A percentile compares a stretch with the other conserved stretches of the same genome.
Evolutionary conservation across 2,329 filamentous ascomycete species (phyloP).

Genomic region (Blastomyces percursus): DNA sequence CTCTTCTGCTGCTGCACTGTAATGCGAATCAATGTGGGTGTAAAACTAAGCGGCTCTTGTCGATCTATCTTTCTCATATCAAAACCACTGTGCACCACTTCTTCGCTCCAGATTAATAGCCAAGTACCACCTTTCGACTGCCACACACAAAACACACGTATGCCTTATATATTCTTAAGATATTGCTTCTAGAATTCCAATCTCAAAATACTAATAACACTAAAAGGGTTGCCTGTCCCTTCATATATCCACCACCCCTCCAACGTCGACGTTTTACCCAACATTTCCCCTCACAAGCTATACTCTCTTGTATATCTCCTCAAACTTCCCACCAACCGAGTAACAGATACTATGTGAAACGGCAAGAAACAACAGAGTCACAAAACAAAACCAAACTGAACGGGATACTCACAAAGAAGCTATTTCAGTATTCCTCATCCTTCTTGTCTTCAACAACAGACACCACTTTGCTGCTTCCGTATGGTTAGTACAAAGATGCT

Average conservation of each 20-base stretch:
- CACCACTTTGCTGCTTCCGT: conserved; percentile 4
- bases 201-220: neutral
- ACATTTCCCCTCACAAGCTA: neutral
- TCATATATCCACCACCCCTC: neutral
- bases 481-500: conserved; percentile 5
- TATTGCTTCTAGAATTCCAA: conserved; percentile 4
- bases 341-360: conserved; percentile 2
- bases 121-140: neutral
- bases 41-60: conserved; percentile 1
- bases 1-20: neutral
- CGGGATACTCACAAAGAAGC: conserved; percentile 2
- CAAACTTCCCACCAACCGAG: neutral
- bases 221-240: neutral
- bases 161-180: neutral
- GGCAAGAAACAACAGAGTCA: conserved; percentile 1
- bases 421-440: neutral
- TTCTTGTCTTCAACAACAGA: conserved; percentile 4
- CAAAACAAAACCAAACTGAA: conserved; percentile 3
- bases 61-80: conserved; percentile 5
- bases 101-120: neutral
- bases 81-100: neutral
- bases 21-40: conserved; percentile 3
- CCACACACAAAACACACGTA: neutral
- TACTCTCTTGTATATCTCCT: neutral
- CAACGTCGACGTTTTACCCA: neutral